Evolutionary conservation across 2,329 filamentous ascomycete species (phyloP), one percentile per base, ranked within the genome.

Genomic region (Diaporthe humulicola): DNA sequence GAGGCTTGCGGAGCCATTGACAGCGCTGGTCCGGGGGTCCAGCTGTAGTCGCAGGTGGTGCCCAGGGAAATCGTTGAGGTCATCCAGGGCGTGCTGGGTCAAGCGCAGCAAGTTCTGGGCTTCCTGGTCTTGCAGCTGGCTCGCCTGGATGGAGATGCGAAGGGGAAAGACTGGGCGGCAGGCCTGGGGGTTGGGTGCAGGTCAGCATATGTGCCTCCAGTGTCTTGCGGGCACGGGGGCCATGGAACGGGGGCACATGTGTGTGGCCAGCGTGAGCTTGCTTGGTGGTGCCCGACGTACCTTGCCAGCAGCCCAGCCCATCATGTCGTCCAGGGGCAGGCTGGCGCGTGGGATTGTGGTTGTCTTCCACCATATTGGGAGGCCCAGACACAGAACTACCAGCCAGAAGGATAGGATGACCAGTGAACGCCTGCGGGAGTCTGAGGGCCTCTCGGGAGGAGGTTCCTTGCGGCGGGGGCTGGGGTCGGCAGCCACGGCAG

Each of bases 311-410:
- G 95, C 94, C 96, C 97, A 98, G 76, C 93, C 90, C 78, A 94
- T 90, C 97, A 99, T 99, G 72, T 92, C 90, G 81, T 93, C 90
- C 78, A 98, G 84, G 7, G 97, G 97, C 78, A 99, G 86, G 58
- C 92, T 89, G 17, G 96, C 96, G 73, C 97, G 91, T 83, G 98
- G 96, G 73, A 98, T 98, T 0, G 94, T 93, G 5, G 97, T 99
- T 0, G 97, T 98, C 83, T 92, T 92, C 92, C 95, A 97, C 97
- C 97, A 99, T 90, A 98, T 93, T 74, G 97, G 97, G 78, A 99
- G 83, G 3, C 97, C 97, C 8, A 99, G 85, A 40, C 93, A 89
- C 9, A 98, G 82, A 9, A 98, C 94, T 50, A 98, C 91, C 7
- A 92, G 87, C 97, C 97, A 99, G 84, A 98, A 98, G 12, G 96